Evolutionary conservation across 345 rosid species (phyloP).

Genomic region (Xanthoceras sorbifolium): DNA sequence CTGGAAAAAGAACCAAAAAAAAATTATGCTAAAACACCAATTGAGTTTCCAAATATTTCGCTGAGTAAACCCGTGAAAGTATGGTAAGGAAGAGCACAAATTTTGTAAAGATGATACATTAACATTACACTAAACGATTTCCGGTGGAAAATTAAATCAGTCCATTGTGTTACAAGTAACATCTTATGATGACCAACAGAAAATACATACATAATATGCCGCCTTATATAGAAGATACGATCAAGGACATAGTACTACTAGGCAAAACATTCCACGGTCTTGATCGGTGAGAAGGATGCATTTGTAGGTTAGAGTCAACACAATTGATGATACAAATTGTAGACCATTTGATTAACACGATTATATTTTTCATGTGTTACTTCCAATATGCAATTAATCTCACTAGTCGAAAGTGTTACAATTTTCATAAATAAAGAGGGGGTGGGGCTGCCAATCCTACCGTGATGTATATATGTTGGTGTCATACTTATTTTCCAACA

Average conservation of each 20-base stretch:
- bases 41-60: not conserved
- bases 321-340: too few relatives aligned
- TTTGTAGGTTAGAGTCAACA: not conserved
- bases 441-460: too few relatives aligned
- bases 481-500: not conserved
- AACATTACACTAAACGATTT: not conserved
- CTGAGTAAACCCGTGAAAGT: not conserved
- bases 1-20: conserved; percentile 18
- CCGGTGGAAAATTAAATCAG: not conserved
- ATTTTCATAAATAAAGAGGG: too few relatives aligned
- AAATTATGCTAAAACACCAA: not conserved
- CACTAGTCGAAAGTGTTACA: too few relatives aligned
- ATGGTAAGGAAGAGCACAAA: not conserved
- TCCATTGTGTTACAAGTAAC: not conserved
- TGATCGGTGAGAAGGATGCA: too few relatives aligned
- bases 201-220: not conserved
- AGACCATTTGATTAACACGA: too few relatives aligned
- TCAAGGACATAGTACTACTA: not conserved
- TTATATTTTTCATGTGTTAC: too few relatives aligned
- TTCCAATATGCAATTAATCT: too few relatives aligned
- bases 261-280: not conserved
- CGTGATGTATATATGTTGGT: too few relatives aligned
- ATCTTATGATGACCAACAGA: not conserved
- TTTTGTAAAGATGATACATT: not conserved
- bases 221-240: not conserved